These are phyloP conservation scores for Hymenoscyphus fructigenus DNA, from an alignment of 2,329 filamentous ascomycete genomes.

Conservation along the genomic window DNA sequence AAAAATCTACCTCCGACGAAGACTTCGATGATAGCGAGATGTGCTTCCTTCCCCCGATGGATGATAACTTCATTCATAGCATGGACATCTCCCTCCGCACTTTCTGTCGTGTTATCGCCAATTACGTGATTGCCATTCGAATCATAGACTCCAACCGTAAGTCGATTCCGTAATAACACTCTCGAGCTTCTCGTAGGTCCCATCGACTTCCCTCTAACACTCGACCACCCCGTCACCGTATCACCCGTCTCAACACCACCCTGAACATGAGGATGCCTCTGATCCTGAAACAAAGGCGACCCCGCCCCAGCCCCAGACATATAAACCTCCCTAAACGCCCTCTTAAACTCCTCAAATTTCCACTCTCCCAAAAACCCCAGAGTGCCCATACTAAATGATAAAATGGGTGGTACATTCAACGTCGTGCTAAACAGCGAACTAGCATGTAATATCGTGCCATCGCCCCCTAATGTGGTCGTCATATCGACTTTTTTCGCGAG, in stretches of 20 bases:
- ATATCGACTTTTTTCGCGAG: constrained; percentile 83
- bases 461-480: constrained; percentile 86
- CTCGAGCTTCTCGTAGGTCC: constrained; percentile 72
- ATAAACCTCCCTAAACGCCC: constrained; percentile 88
- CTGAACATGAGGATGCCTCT: constrained; percentile 35
- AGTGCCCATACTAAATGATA: constrained; percentile 96
- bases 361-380: constrained; percentile 94
- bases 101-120: constrained; percentile 35
- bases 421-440: constrained; percentile 84
- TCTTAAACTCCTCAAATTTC: constrained; percentile 91
- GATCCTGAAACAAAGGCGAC: constrained; percentile 34
- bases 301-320: constrained; percentile 65
- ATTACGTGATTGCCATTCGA: constrained; percentile 61
- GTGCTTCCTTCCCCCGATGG: constrained; percentile 84
- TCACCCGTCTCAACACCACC: constrained; percentile 26
- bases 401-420: constrained; percentile 78
- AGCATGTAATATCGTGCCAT: constrained; percentile 85
- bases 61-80: constrained; percentile 96
- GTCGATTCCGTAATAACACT: constrained; percentile 79
- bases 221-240: constrained; percentile 62
- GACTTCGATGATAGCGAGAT: constrained; percentile 89
- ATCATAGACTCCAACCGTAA: constrained; percentile 84
- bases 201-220: constrained; percentile 77
- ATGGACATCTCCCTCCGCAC: constrained; percentile 43
- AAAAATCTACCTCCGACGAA: constrained; percentile 86